Conservation (phyloP, 352 stramenopile genomes). For the Globisporangium alternatum region DNA sequence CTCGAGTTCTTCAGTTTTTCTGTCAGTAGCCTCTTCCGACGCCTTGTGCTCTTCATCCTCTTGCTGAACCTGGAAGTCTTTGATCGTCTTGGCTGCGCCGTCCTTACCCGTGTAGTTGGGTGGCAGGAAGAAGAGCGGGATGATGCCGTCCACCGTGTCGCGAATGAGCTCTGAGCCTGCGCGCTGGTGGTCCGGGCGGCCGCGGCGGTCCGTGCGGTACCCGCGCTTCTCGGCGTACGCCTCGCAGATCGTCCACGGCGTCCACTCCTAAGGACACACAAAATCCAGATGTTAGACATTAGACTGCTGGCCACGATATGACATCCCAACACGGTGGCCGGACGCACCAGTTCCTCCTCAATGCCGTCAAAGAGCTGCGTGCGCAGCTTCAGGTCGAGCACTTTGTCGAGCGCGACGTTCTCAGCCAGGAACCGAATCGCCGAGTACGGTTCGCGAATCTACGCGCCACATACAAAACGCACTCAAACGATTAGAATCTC, state of each 20-base stretch:
- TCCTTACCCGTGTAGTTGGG: slow-evolving; percentile 68
- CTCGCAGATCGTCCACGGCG: slow-evolving; percentile 79
- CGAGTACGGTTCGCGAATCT: slow-evolving; percentile 88
- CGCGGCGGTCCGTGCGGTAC: slow-evolving; percentile 75
- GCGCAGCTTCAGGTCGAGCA: slow-evolving; percentile 70
- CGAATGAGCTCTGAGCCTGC: slow-evolving; percentile 78
- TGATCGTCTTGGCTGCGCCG: slow-evolving; percentile 34
- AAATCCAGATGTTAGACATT: no score
- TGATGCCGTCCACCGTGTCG: slow-evolving; percentile 77
- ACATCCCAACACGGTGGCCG: no score
- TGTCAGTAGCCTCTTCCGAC: slow-evolving; percentile 18
- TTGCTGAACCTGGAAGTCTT: slow-evolving; percentile 29
- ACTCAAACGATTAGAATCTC: no score
- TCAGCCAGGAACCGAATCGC: slow-evolving; percentile 84
- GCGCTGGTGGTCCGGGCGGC: slow-evolving; percentile 77
- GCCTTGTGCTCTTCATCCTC: slow-evolving; percentile 20
- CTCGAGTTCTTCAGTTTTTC: slow-evolving; percentile 18
- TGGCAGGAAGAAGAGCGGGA: slow-evolving; percentile 79
- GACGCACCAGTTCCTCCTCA: slow-evolving; percentile 52
- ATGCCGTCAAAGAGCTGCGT: slow-evolving; percentile 76
- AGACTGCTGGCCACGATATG: no score
- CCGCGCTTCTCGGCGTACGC: slow-evolving; percentile 82
- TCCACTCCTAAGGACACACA: slow-evolving; percentile 39
- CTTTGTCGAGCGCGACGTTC: slow-evolving; percentile 61
- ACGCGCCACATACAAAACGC: slow-evolving; percentile 1